Base-by-base conservation (phyloP, 148 eudicot genomes). In the Agrostemma githago region DNA sequence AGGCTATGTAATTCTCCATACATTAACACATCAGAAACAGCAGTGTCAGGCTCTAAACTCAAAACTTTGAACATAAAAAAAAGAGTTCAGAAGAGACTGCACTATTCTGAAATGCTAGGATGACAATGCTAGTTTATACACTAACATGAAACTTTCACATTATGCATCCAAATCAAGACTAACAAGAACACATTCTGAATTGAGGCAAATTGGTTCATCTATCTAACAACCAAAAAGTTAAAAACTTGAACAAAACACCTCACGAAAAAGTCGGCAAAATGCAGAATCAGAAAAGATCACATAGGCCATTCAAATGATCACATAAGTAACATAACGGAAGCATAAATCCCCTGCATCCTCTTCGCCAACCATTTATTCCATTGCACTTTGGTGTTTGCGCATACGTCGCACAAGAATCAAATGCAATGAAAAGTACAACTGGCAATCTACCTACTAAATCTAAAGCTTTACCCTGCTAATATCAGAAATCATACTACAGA, bases 341-440 rank as follows among this genome's bases (percentile, higher is more conserved):
- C 64, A 60, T 3, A 26, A 60, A 26, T 21, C 34, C 37, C 64
- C 34, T 19, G 9, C 26, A 15, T 40, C 71, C 6, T 9, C 64
- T 26, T 26, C 34, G 34, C 64, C 64, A 34, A 51, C 63, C 26
- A 51, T 51, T 11, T 51, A 10, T 11, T 51, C 15, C 16, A 51
- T 51, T 51, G 16, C 56, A 51, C 15, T 6, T 60, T 21, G 64
- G 12, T 17, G 16, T 51, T 51, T 51, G 56, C 34, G 56, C 64
- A 60, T 40, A 71, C 15, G 5, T 56, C n/a, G 34, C 67, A 60
- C 17, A 12, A 5, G 63, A 51, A 68, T 16, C n/a, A 48, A 53
- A 53, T 56, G 54, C 37, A 61, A 42, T 14, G 3, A 68, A 6
- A 66, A 68, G 73, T 70, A 61, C 62, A 51, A 79, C 26, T 42